Base-by-base conservation (phyloP, 495 filamentous ascomycete species). In the Penicillium cataractarum region DNA sequence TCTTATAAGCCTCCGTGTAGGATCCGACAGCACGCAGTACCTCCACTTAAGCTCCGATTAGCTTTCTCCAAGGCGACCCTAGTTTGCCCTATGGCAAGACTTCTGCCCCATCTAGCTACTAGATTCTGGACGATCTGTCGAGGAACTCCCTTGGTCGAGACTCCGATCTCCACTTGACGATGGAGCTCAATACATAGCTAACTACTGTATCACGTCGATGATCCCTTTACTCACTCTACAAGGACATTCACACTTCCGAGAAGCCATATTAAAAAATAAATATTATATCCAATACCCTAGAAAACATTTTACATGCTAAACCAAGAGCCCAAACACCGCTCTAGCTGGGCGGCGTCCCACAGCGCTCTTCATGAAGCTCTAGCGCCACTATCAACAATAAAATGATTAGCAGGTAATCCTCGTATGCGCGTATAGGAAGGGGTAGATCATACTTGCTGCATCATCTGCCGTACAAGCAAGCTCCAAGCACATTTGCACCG, bases 301-400 rank as follows among this genome's bases (percentile, higher is more conserved):
- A 0, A 33, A 56, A 42, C 26, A 22, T 12, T 3, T 46, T 13
- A 22, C 33, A 2, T 15, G n/a, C 19, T 31, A 31, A 17, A 32
- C 39, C 17, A 64, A 49, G 12, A 32, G 27, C 24, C 24, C n/a
- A 32, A 8, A 6, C 26, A 13, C 0, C 13, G 8, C 42, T 52
- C 9, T 29, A 12, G 21, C 29, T 21, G 0, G 60, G 1, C 2
- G 53, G 22, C 7, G 46, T 63, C n/a, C 61, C 67, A 60, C 67
- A 70, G 1, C 62, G 65, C 40, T 70, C 26, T 21, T 60, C 15
- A 35, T 70, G 67, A 35, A 71, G 33, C 60, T 66, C 10, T 10
- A 44, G 58, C 22, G 66, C 63, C 44, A 22, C 61, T 71, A 33
- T 21, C 3, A 9, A 27, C 44, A 31, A 17, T 50, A 24, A 7